Evolutionary conservation across 2,329 filamentous ascomycete species (phyloP).

Genomic region (Trichoderma sp.): DNA sequence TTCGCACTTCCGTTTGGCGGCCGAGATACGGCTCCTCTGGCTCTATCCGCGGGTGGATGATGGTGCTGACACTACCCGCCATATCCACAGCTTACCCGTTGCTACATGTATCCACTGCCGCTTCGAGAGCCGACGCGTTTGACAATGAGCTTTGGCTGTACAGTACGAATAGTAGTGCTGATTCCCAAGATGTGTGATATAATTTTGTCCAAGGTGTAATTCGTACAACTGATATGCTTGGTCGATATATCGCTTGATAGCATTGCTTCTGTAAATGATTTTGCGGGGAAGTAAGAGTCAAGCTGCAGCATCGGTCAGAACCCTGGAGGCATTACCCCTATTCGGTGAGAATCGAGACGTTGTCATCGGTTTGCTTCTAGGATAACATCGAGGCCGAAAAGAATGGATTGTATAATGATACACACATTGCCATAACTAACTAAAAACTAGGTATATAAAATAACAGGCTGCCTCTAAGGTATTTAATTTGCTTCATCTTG

Average conservation of each 20-base stretch:
- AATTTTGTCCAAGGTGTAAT: background rate
- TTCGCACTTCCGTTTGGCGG: background rate
- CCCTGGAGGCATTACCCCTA: background rate
- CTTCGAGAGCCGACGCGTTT: background rate
- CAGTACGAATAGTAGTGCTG: background rate
- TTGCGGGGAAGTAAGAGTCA: background rate
- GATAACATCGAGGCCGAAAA: background rate
- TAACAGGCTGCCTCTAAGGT: background rate
- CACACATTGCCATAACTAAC: background rate
- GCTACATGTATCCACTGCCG: background rate
- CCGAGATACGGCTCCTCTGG: background rate
- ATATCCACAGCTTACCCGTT: background rate
- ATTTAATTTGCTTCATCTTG: background rate
- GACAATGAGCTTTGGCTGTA: background rate
- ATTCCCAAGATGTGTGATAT: background rate
- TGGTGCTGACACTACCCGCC: background rate
- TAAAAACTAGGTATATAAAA: conserved; percentile 2
- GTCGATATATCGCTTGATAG: background rate
- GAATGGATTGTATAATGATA: conserved; percentile 1
- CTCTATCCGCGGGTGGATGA: conserved; percentile 7
- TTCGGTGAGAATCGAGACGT: background rate
- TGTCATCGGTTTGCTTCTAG: background rate
- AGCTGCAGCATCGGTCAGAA: background rate
- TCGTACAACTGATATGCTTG: background rate
- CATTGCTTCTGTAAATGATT: background rate